Evolutionary conservation across 1,284 basidiomycete species (phyloP), one percentile per base, ranked within the genome.

Genomic region (Apiotrichum sp.): DNA sequence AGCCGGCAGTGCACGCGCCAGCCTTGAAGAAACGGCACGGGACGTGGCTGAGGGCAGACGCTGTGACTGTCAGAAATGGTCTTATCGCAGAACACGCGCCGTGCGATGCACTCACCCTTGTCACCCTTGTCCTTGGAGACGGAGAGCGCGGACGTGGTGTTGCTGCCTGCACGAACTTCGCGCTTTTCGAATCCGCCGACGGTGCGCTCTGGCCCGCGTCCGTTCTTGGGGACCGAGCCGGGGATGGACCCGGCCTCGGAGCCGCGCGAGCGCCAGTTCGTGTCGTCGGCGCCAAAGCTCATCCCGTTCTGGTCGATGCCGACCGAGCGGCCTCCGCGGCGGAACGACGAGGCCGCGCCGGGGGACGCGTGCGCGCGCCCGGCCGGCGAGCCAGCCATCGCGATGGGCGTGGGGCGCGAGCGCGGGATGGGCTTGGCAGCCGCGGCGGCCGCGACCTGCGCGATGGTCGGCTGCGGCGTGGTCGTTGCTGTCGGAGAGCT

Each of bases 1-100:
- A 81, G 45, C 93, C 93, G 31, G 93, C 93, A 10, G 93, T 95
- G 78, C 93, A 93, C 32, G 85, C 87, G 38, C 90, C 88, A 59
- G 89, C 88, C 73, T 88, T 91, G 85, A 87, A 97, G 83, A 98
- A 98, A 78, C 96, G 92, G 81, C 95, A 98, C 3, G 93, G 93
- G 32, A 98, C 95, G 80, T 97, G 93, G 10, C 89, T 90, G 53
- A 98, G 82, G 16, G 65, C 65, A 8, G 66, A 66, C 39, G 62
- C 59, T 60, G 52, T 2, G 31, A 40, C 4, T 36, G 51, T 36
- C 14, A 51, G 40, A 11, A 6, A 11, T 11, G 6, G 35, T 36
- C n/a, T 7, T 45, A 7, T 31, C 13, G 7, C 36, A 38, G 7
- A 6, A 7, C 7, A 6, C 7, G 36, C 36, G 36, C 7, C 36